Evolutionary conservation across 2,329 filamentous ascomycete species (phyloP), one percentile per base, ranked within the genome.

Genomic region (Kalaharituber pfeilii): DNA sequence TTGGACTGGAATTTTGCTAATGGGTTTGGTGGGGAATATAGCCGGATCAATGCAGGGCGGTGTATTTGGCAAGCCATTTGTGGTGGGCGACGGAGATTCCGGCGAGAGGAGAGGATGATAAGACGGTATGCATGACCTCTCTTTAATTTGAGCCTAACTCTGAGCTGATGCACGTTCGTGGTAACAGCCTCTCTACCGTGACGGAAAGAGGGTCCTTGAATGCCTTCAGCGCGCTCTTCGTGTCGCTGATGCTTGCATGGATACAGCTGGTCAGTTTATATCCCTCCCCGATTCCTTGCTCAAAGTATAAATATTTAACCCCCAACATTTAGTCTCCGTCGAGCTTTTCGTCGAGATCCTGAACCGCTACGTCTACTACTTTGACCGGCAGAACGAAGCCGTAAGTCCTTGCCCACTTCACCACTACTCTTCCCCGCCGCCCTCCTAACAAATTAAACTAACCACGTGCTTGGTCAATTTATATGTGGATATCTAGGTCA

Each of bases 351-450:
- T 98, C 55, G 91, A 98, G 71, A 98, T 98, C 59, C 73, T 98
- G 54, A 95, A 98, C 69, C 81, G 91, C 69, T 98, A 98, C 67
- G 88, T 96, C 52, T 98, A 98, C 69, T 98, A 96, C 72, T 98
- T 95, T 71, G 91, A 98, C 69, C 89, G 98, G 69, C 86, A 94
- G 67, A 98, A 98, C 69, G 91, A 98, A 71, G 88, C 88, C 61
- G 91, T 78, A 69, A 70, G 75, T 68, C 22, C n/a, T 36, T 18
- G 3, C 27, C 25, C 18, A 42, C n/a, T n/a, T n/a, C n/a, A n/a
- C n/a, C n/a, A n/a, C n/a, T n/a, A 30, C n/a, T n/a, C n/a, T n/a
- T n/a, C n/a, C n/a, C n/a, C n/a, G n/a, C n/a, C n/a, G n/a, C n/a
- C n/a, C n/a, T n/a, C n/a, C n/a, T n/a, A 28, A 29, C 24, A 22